Conservation (phyloP, 345 rosid genomes). For the Citrus unshiu region DNA sequence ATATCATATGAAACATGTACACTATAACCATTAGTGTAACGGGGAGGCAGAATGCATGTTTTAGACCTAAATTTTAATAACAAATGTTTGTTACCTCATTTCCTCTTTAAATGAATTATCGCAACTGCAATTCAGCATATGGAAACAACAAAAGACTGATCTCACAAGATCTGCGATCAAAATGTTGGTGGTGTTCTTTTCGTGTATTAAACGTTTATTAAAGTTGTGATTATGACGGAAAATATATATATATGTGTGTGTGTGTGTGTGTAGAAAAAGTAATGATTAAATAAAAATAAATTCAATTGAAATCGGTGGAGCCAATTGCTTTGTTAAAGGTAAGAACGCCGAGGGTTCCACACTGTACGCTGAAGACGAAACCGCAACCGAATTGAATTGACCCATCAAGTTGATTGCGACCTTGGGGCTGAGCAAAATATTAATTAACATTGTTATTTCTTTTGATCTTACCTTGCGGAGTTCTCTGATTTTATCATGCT, state of each 20-base stretch:
- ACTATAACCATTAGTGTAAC: neutral
- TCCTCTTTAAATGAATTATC: neutral
- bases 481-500: too few relatives aligned
- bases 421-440: neutral
- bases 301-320: conserved; percentile 9
- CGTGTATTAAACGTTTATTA: conserved; percentile 5
- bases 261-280: neutral
- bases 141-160: neutral
- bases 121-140: neutral
- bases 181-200: neutral
- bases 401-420: neutral
- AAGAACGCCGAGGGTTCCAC: conserved; percentile 8
- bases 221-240: conserved; percentile 4
- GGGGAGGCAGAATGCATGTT: neutral
- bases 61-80: neutral
- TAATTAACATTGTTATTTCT: neutral
- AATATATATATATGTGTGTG: too few relatives aligned
- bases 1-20: too few relatives aligned
- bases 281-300: neutral
- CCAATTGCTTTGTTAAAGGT: neutral
- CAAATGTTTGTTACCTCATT: too few relatives aligned
- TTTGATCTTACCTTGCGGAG: too few relatives aligned
- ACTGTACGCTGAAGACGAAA: conserved; percentile 19
- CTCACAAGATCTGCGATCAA: neutral
- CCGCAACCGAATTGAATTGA: conserved; percentile 24